Evolutionary conservation across 148 eudicot species (phyloP).

Genomic region (Beta vulgaris): DNA sequence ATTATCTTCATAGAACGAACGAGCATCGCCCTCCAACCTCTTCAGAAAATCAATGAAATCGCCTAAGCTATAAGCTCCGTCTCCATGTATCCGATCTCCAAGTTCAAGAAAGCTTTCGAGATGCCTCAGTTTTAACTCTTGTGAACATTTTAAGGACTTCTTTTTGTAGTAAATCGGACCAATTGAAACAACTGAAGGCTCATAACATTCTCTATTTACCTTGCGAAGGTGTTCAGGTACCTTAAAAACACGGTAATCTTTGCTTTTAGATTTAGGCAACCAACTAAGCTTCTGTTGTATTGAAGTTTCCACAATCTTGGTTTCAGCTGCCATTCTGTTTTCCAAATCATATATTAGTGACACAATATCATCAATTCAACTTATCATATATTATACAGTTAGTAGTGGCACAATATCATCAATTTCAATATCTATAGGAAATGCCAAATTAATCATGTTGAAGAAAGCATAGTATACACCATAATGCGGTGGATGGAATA

Average conservation of each 20-base stretch:
- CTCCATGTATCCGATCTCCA: not conserved
- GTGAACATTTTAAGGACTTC: not conserved
- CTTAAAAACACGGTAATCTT: not conserved
- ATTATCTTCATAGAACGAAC: constrained; percentile 13
- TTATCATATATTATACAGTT: too few species aligned
- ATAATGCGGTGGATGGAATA: too few species aligned
- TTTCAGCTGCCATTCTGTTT: not conserved
- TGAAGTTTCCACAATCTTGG: not conserved
- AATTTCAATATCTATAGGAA: too few species aligned
- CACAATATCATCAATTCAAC: too few species aligned
- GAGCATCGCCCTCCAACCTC: not conserved
- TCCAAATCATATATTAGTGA: too few species aligned
- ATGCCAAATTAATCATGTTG: too few species aligned
- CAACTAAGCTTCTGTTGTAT: not conserved
- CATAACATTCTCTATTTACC: constrained; percentile 1
- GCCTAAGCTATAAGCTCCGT: not conserved
- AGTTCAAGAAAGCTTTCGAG: not conserved
- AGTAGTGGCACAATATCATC: too few species aligned
- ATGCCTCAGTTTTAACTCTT: constrained; percentile 5
- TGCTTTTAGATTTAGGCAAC: not conserved
- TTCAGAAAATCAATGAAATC: not conserved
- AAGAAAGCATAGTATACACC: too few species aligned
- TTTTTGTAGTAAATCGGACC: constrained; percentile 6
- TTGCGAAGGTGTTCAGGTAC: not conserved
- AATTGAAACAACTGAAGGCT: not conserved